Base-by-base conservation (phyloP, 2,329 filamentous ascomycete genomes). In the Calcarisporium arbuscula region DNA sequence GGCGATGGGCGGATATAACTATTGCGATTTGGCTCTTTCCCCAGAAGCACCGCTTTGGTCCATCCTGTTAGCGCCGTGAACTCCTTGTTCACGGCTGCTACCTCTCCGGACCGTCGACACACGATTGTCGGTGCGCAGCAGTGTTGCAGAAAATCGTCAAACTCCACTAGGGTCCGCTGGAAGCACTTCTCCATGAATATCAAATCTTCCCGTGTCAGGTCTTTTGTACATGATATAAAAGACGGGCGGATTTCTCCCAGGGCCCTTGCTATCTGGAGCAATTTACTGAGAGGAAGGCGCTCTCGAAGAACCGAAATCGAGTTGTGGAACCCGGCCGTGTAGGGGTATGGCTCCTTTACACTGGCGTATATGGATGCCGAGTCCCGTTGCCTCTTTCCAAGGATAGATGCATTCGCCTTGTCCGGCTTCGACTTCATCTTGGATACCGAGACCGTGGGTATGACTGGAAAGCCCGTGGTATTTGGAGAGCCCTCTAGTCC, bases 101-200 rank as follows among this genome's bases (percentile, higher is more conserved):
- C 80, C 57, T 96, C 92, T 32, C 92, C 92, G 0, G 89, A 95
- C 30, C 92, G 79, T 30, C 92, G 80, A 52, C 87, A 94, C 18
- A 96, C 86, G 38, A 98, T 79, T 1, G 89, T 94, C 0, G 92
- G 92, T 5, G 88, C 94, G 25, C 87, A 87, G 41, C 83, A 87
- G 44, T 87, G 80, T 38, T 85, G 80, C 66, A 95, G 84, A 46
- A 94, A 92, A 45, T 94, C 87, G 54, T 96, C 87, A 51, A 94
- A 94, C 55, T 95, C 88, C 52, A 88, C 87, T 9, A 96, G 69
- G 0, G 87, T 94, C 23, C 92, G 78, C 60, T 98, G 92, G 54
- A 96, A 87, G 51, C 85, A 94, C 62, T 94, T 94, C 58, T 98
- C 92, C 84, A 95, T 95, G 58, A 96, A 95, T 16, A 98, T 80